Percentiles rank a stretch among this genome's conserved stretches.
Conservation (phyloP, 164 flowering plant species). For the Tinospora cordifolia region DNA sequence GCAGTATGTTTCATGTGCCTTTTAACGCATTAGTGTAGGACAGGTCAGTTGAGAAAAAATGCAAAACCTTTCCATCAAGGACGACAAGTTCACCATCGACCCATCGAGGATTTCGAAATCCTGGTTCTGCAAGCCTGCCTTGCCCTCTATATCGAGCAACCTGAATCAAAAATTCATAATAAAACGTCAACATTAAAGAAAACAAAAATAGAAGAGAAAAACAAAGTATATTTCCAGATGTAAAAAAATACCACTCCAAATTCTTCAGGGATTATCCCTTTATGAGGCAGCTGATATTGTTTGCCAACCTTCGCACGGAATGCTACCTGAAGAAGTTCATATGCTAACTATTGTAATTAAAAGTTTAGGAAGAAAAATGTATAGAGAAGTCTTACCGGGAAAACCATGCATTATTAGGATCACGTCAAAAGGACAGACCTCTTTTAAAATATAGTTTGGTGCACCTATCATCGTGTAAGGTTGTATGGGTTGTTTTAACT, state of each 20-base stretch:
- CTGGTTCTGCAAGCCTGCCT: conserved; percentile 91
- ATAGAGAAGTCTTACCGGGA: not conserved
- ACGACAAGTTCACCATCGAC: conserved; percentile 97
- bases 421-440: not conserved
- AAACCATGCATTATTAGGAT: not conserved
- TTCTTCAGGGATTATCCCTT: conserved; percentile 92
- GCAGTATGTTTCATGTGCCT: not conserved
- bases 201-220: not conserved
- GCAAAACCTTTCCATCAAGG: conserved; percentile 82
- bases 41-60: not conserved
- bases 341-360: not conserved
- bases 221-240: not conserved
- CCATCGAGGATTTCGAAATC: conserved; percentile 87
- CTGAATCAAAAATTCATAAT: conserved; percentile 31
- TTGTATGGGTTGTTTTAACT: not conserved
- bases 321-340: conserved; percentile 56
- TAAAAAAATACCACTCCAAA: conserved; percentile 75
- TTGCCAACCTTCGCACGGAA: conserved; percentile 97
- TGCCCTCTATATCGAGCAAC: conserved; percentile 95
- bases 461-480: not conserved
- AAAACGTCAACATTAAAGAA: conserved; percentile 4
- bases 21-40: not conserved
- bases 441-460: not conserved
- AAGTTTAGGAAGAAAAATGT: not conserved
- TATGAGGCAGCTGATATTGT: conserved; percentile 79